Evolutionary conservation across 2,329 filamentous ascomycete species (phyloP).

Genomic region (Trichoderma sp.): DNA sequence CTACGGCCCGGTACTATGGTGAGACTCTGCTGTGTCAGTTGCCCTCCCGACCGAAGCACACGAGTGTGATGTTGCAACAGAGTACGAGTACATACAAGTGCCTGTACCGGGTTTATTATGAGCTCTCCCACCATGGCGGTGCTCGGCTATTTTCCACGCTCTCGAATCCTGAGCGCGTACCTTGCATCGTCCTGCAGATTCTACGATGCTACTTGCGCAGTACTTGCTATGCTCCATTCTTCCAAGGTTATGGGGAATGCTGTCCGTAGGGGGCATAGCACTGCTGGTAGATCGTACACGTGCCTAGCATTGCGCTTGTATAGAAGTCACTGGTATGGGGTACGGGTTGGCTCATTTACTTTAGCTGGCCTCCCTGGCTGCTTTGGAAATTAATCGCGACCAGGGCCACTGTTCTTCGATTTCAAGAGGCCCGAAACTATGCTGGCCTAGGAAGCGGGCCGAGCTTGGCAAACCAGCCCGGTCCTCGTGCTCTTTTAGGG

Average conservation of each 20-base stretch:
- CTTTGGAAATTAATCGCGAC: constrained; percentile 18
- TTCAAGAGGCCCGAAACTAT: constrained; percentile 15
- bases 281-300: constrained; percentile 6
- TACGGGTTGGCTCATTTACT: constrained; percentile 16
- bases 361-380: constrained; percentile 9
- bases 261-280: not conserved
- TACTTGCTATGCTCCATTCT: not conserved
- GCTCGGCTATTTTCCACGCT: not conserved
- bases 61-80: not conserved
- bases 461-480: constrained; percentile 14
- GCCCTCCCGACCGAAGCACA: not conserved
- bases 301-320: not conserved
- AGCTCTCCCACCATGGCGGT: not conserved
- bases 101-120: not conserved
- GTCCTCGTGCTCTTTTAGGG: constrained; percentile 12
- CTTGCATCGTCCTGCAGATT: constrained; percentile 8
- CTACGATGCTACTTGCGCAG: not conserved
- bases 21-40: not conserved
- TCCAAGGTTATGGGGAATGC: not conserved
- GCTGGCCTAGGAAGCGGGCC: constrained; percentile 21
- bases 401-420: constrained; percentile 6
- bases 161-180: not conserved
- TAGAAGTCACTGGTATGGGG: constrained; percentile 3
- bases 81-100: not conserved
- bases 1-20: constrained; percentile 1